Conservation (phyloP, 73 alveolate genomes). For the Uronychia setigera region DNA sequence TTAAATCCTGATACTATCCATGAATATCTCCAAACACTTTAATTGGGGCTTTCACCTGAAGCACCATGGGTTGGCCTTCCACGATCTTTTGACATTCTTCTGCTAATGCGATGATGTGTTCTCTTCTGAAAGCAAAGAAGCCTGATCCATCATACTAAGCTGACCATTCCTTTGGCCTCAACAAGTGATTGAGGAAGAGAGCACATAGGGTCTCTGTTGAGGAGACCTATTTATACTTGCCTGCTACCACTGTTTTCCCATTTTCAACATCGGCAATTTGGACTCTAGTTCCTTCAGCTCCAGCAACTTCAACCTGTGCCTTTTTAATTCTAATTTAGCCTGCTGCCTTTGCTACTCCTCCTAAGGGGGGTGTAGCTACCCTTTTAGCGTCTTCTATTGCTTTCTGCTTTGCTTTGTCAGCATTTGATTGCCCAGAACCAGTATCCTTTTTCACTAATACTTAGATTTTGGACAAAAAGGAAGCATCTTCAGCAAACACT, state of each 20-base stretch:
- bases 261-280: neutral
- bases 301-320: conserved; percentile 4
- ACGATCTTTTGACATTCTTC: conserved; percentile 83
- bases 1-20: conserved; percentile 97
- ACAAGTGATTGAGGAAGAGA: conserved; percentile 77
- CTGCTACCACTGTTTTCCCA: neutral
- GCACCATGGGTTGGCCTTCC: conserved; percentile 91
- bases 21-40: conserved; percentile 98
- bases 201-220: conserved; percentile 50
- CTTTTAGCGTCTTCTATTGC: conserved; percentile 10
- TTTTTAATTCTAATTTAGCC: neutral
- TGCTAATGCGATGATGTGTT: conserved; percentile 76
- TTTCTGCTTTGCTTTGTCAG: neutral
- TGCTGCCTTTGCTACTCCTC: conserved; percentile 12
- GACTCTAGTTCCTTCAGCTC: conserved; percentile 2
- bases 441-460: neutral
- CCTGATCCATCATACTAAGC: conserved; percentile 62
- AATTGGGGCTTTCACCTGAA: conserved; percentile 91
- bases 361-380: conserved; percentile 33
- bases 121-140: conserved; percentile 72
- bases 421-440: neutral
- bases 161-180: conserved; percentile 86
- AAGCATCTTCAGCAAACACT: conserved; percentile 23
- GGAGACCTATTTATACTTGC: neutral
- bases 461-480: conserved; percentile 36